Base-by-base conservation (phyloP, 2,329 filamentous ascomycete species). In the Neonectria ditissima region DNA sequence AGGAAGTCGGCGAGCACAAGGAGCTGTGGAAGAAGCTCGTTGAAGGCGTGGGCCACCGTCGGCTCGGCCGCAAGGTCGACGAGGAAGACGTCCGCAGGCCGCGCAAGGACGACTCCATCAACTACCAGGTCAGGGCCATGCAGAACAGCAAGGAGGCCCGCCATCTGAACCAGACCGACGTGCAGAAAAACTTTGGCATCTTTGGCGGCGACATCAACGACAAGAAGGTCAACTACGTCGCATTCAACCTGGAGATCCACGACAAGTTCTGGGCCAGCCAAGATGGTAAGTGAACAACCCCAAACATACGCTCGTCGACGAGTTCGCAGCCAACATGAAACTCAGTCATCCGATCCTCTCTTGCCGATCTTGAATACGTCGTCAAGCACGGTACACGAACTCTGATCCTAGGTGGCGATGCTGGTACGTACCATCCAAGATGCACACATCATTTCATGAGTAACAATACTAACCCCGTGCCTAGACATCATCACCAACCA, bases 321-420 rank as follows among this genome's bases (percentile, higher is more conserved):
- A 11, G 11, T n/a, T 6, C 8, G 24, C 20, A 22, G 18, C 55
- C 59, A 32, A 59, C n/a, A 10, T 11, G 13, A 5, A 6, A 6
- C 24, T 2, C 16, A 65, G 63, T 50, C 16, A 52, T 65, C 11
- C 43, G 55, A 18, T 65, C 63, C 6, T 55, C 55, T 28, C 20
- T 58, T 9, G 4, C 39, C 9, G 13, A 18, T 1, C 59, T 65
- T 18, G 30, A 55, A 30, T 4, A 4, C 1, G 18, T 62, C 3
- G 37, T 41, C 2, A 10, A n/a, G 24, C 5, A 44, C 2, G 20
- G 16, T 4, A 24, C 59, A 26, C 39, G 55, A 18, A 54, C 51
- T 3, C 28, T 57, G 9, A 48, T 65, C 37, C 11, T 65, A 13
- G 32, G 48, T 5, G 63, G 63, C 2, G 59, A 54, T 37, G 50